A percentile compares a stretch with the other conserved stretches of the same genome.
These are phyloP conservation scores for Leccinellum albellum DNA, from an alignment of 768 basidiomycete species.

Conservation along the genomic window DNA sequence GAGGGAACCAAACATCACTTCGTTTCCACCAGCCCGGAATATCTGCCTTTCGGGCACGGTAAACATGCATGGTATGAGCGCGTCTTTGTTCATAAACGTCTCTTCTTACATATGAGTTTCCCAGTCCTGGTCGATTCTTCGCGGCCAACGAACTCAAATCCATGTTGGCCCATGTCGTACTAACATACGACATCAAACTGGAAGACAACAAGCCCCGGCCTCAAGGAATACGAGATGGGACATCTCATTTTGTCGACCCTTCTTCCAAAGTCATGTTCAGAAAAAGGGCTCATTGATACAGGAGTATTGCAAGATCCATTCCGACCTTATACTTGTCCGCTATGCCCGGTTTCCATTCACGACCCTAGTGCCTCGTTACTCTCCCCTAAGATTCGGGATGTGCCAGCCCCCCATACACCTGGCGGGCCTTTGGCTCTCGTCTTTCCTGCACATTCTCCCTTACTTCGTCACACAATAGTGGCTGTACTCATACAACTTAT, in stretches of 20 bases:
- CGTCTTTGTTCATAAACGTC: neutral
- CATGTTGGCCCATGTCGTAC: neutral
- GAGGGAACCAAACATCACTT: neutral
- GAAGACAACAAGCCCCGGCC: neutral
- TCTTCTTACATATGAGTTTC: neutral
- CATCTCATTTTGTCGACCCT: neutral
- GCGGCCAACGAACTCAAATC: conserved; percentile 1
- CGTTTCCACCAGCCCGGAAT: neutral
- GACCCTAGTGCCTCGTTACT: too few relatives aligned
- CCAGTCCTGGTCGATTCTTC: conserved; percentile 10
- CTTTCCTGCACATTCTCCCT: too few relatives aligned
- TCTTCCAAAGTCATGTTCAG: neutral
- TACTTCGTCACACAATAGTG: too few relatives aligned
- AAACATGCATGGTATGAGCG: neutral
- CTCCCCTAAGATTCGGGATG: too few relatives aligned
- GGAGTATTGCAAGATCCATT: neutral
- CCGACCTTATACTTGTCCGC: too few relatives aligned
- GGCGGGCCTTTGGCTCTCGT: too few relatives aligned
- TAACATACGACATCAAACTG: neutral
- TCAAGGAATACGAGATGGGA: neutral
- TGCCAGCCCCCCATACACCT: too few relatives aligned
- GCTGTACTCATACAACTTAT: too few relatives aligned
- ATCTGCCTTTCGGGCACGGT: neutral
- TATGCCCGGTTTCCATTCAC: too few relatives aligned
- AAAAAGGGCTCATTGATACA: neutral